phyloP scores from a whole-genome alignment of 305 asterid genomes.

The Fraxinus ornus region DNA sequence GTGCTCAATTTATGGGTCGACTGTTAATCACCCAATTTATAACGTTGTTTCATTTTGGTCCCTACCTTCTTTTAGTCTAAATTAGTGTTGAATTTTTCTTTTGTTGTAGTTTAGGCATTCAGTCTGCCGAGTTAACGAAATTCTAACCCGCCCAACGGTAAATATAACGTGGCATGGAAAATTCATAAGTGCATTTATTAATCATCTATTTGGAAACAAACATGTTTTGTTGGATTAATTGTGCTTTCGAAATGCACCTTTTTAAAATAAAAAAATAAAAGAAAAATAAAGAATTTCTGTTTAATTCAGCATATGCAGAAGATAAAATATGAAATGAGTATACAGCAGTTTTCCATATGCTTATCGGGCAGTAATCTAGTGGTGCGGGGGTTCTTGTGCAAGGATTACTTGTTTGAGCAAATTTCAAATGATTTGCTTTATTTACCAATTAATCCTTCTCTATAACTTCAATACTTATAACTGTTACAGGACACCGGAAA shows the following conservation, averaged over 20 bases:
- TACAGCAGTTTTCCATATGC: neutral
- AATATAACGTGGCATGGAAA: neutral
- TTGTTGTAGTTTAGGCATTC: neutral
- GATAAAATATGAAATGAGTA: neutral
- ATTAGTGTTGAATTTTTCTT: neutral
- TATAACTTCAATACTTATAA: neutral
- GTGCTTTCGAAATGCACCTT: neutral
- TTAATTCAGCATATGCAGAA: neutral
- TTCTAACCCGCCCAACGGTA: neutral
- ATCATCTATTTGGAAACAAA: neutral
- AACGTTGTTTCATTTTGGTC: neutral
- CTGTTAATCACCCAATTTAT: neutral
- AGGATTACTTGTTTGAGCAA: neutral
- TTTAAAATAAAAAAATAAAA: no score
- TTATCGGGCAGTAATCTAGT: neutral
- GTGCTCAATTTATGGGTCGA: neutral
- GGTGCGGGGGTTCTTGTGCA: neutral
- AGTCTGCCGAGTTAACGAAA: neutral
- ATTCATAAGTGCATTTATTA: neutral
- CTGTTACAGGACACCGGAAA: conserved; percentile 71
- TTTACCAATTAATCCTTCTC: neutral
- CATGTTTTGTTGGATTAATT: neutral
- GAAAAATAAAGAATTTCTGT: neutral
- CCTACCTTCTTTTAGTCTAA: neutral
- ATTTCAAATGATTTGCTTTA: neutral